Evolutionary conservation across 106 monocot species (phyloP).

Genomic region (Allium cepa): DNA sequence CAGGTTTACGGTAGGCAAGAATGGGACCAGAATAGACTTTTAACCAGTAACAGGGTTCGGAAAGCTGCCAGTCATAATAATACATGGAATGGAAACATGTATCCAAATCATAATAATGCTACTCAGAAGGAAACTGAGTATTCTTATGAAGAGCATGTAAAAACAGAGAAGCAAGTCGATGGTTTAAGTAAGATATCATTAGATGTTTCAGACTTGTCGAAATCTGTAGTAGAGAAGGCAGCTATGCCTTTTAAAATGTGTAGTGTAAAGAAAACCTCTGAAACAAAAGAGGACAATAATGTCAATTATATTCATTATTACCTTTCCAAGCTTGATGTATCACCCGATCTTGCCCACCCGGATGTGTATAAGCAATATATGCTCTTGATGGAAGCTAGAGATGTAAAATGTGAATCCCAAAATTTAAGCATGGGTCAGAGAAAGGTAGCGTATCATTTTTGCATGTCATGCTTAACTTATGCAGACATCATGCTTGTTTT

Average conservation of each 20-base stretch:
- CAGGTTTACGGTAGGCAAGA: conserved; percentile 40
- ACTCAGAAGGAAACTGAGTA: conserved; percentile 22
- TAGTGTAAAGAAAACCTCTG: not conserved
- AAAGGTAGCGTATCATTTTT: conserved; percentile 18
- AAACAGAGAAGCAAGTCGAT: conserved; percentile 11
- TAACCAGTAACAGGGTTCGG: conserved; percentile 30
- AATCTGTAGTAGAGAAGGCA: conserved; percentile 3
- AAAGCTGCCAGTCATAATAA: conserved; percentile 26
- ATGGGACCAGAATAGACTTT: conserved; percentile 61
- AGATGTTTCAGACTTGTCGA: conserved; percentile 7
- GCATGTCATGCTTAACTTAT: not conserved
- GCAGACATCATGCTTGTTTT: no score
- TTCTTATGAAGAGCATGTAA: conserved; percentile 11
- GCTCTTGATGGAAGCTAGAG: conserved; percentile 9
- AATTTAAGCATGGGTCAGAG: not conserved
- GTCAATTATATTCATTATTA: conserved; percentile 12
- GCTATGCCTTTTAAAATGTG: conserved; percentile 11
- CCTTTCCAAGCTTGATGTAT: conserved; percentile 59
- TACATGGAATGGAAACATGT: conserved; percentile 29
- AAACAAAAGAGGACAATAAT: conserved; percentile 5
- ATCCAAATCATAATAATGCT: conserved; percentile 19
- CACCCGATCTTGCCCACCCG: conserved; percentile 33
- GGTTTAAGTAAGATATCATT: conserved; percentile 21
- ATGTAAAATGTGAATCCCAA: not conserved
- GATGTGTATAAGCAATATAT: conserved; percentile 45